These are phyloP conservation scores for Microdochium bolleyi DNA, from an alignment of 2,329 filamentous ascomycete species.

Conservation along the genomic window DNA sequence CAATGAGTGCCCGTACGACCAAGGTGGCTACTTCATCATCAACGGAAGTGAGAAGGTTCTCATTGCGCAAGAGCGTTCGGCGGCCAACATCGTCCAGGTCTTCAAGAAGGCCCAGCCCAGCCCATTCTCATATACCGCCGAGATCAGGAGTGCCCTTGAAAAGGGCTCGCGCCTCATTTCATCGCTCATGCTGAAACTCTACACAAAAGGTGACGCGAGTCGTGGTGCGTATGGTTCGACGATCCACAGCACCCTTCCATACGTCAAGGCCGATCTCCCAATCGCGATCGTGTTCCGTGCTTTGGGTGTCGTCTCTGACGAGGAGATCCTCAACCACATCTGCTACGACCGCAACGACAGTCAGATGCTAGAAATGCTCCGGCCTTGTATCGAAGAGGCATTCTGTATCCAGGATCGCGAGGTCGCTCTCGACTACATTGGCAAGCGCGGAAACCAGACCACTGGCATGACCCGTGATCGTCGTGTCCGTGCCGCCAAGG, in stretches of 20 bases:
- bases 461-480: constrained; percentile 74
- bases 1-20: constrained; percentile 97
- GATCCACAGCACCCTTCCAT: constrained; percentile 85
- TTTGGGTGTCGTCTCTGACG: constrained; percentile 89
- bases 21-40: constrained; percentile 98
- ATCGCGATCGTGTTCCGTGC: constrained; percentile 95
- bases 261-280: constrained; percentile 88
- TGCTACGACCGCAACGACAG: constrained; percentile 93
- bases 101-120: constrained; percentile 97
- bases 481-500: constrained; percentile 84
- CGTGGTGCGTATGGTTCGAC: constrained; percentile 78
- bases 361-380: constrained; percentile 95
- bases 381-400: constrained; percentile 93
- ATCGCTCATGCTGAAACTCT: constrained; percentile 83
- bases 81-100: constrained; percentile 97
- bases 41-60: constrained; percentile 98
- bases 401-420: constrained; percentile 95
- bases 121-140: constrained; percentile 85
- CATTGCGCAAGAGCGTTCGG: constrained; percentile 94
- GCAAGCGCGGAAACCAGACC: constrained; percentile 69
- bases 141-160: constrained; percentile 93
- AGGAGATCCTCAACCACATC: constrained; percentile 96
- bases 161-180: constrained; percentile 94
- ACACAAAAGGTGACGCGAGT: constrained; percentile 73
- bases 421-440: constrained; percentile 90